Evolutionary conservation across 352 stramenopile genomes (phyloP).

Genomic region (Saprolegnia parasitica): DNA sequence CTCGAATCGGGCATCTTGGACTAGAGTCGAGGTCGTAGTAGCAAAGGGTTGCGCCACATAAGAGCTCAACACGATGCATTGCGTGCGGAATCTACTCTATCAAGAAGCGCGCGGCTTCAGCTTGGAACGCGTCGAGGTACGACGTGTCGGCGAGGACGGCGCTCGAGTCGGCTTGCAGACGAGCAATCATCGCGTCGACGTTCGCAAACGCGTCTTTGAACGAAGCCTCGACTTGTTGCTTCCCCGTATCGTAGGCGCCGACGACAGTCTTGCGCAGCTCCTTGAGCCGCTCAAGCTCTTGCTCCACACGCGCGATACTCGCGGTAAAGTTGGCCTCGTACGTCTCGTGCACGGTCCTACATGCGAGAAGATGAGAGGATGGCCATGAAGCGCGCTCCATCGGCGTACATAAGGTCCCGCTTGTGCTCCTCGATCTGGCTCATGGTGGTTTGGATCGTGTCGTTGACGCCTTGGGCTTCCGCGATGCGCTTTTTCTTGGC

Average conservation of each 20-base stretch:
- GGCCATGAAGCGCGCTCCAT: not conserved
- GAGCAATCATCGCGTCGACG: not conserved
- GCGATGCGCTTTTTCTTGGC: slow-evolving; percentile 12
- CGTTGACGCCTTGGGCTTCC: slow-evolving; percentile 1
- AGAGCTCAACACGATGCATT: not conserved
- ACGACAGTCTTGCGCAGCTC: slow-evolving; percentile 17
- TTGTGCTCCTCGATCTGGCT: slow-evolving; percentile 8
- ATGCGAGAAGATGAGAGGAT: not conserved
- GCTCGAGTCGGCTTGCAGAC: not conserved
- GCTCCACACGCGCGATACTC: slow-evolving; percentile 1
- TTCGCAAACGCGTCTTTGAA: slow-evolving; percentile 23
- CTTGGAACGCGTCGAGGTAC: slow-evolving; percentile 20
- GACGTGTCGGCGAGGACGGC: not conserved
- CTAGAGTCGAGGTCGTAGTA: not conserved
- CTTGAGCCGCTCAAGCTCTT: slow-evolving; percentile 19
- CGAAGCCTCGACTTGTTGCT: slow-evolving; percentile 13
- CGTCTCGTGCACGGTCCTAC: slow-evolving; percentile 18
- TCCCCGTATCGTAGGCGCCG: slow-evolving; percentile 3
- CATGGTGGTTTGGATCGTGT: slow-evolving; percentile 3
- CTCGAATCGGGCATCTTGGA: slow-evolving; percentile 9
- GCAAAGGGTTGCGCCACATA: not conserved
- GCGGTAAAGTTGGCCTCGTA: slow-evolving; percentile 20
- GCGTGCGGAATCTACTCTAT: not conserved
- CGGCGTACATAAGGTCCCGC: slow-evolving; percentile 8
- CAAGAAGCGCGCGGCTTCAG: slow-evolving; percentile 3